Conservation (phyloP, 257 asterid species). For the Solanum chiquidenum region DNA sequence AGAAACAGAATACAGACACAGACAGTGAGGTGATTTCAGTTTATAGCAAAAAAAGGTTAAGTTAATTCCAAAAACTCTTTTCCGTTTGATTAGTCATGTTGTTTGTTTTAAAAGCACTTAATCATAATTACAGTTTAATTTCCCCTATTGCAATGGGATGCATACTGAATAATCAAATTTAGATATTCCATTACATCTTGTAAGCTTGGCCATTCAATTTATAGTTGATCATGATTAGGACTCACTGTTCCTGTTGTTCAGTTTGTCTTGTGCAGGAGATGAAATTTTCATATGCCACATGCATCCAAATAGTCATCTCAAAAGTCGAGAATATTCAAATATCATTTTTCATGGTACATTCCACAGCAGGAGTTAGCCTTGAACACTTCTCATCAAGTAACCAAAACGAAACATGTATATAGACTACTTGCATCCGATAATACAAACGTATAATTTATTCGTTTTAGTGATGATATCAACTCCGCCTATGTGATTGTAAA, state of each 20-base stretch:
- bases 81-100: background rate
- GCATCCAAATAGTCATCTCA: no score
- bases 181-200: background rate
- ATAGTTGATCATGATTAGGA: background rate
- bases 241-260: background rate
- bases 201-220: background rate
- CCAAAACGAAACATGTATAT: background rate
- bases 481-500: background rate
- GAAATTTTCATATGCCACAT: no score
- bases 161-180: background rate
- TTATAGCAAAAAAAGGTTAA: background rate
- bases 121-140: background rate
- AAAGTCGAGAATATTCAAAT: no score
- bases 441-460: background rate
- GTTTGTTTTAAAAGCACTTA: background rate
- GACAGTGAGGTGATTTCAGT: background rate
- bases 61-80: background rate
- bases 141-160: background rate
- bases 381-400: background rate
- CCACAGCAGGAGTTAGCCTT: background rate
- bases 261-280: no score
- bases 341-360: no score
- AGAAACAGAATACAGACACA: background rate
- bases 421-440: no score
- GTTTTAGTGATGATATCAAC: background rate